Percentiles rank a stretch among this genome's conserved stretches.
phyloP scores from a whole-genome alignment of 352 stramenopile genomes.

The Elongisporangium undulatum region DNA sequence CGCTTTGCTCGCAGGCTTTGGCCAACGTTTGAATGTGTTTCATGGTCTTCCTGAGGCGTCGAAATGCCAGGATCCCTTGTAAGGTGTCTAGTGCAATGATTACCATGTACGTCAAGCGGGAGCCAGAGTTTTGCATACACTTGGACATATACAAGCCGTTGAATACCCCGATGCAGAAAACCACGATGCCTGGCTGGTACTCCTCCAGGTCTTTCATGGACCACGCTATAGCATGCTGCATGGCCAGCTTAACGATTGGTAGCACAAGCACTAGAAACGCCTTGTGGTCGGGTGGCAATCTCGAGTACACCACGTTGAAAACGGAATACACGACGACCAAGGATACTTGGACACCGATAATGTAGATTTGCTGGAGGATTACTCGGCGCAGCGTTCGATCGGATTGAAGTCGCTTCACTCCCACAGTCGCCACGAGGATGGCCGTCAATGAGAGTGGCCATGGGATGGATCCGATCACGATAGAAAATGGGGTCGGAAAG shows the following conservation, averaged over 20 bases:
- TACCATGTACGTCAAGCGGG: constrained; percentile 6
- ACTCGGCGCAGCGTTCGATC: background rate
- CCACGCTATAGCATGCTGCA: background rate
- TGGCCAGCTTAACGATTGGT: background rate
- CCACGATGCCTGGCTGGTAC: constrained; percentile 15
- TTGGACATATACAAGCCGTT: constrained; percentile 25
- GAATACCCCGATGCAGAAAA: constrained; percentile 33
- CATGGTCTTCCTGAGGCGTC: no score
- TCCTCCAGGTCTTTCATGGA: constrained; percentile 12
- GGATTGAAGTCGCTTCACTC: background rate
- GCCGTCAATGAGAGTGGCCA: background rate
- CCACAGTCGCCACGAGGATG: background rate
- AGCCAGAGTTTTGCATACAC: constrained; percentile 26
- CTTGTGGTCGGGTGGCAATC: background rate
- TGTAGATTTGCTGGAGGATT: background rate
- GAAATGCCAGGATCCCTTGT: no score
- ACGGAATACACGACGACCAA: background rate
- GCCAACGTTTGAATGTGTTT: no score
- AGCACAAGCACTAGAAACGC: background rate
- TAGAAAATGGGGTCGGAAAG: constrained; percentile 13
- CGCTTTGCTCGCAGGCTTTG: no score
- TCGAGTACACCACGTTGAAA: background rate
- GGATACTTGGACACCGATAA: background rate
- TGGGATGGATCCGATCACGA: background rate
- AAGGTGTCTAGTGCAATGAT: constrained; percentile 20